Conservation (phyloP, 208 protist species). For the Blastocrithidia nonstop region DNA sequence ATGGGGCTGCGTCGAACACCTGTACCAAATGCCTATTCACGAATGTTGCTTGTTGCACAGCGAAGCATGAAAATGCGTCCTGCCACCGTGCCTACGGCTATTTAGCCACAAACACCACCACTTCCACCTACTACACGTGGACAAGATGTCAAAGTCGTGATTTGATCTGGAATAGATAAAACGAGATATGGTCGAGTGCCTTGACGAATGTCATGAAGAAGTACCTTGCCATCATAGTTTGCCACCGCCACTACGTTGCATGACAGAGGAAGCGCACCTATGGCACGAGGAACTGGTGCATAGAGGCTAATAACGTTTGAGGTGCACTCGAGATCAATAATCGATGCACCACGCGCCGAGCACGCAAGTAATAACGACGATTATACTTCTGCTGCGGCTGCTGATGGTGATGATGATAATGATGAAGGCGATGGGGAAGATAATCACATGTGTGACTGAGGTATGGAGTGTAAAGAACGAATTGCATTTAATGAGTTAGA, state of each 20-base stretch:
- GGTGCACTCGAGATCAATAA: constrained; percentile 25
- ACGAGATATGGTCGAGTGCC: constrained; percentile 9
- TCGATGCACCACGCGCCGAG: constrained; percentile 12
- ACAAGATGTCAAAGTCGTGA: constrained; percentile 16
- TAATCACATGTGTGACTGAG: no score
- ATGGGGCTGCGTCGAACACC: constrained; percentile 24
- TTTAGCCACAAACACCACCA: constrained; percentile 9
- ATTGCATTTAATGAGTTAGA: no score
- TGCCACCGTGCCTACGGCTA: constrained; percentile 33
- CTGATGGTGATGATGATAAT: no score
- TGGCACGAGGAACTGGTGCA: constrained; percentile 17
- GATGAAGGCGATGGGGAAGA: no score
- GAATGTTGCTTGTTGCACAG: constrained; percentile 12
- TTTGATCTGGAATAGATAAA: constrained; percentile 39
- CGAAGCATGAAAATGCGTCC: constrained; percentile 43
- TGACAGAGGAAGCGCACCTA: constrained; percentile 15
- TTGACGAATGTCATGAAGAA: constrained; percentile 32
- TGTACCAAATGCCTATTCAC: constrained; percentile 45
- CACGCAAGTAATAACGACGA: no score
- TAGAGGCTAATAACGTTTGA: constrained; percentile 7
- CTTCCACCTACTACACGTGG: no score
- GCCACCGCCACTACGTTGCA: constrained; percentile 19
- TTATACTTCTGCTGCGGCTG: no score
- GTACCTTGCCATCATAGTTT: constrained; percentile 51
- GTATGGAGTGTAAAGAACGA: no score